A percentile compares a stretch with the other conserved stretches of the same genome.
These are phyloP conservation scores for Pythium folliculosum DNA, from an alignment of 352 stramenopile genomes.

Conservation along the genomic window DNA sequence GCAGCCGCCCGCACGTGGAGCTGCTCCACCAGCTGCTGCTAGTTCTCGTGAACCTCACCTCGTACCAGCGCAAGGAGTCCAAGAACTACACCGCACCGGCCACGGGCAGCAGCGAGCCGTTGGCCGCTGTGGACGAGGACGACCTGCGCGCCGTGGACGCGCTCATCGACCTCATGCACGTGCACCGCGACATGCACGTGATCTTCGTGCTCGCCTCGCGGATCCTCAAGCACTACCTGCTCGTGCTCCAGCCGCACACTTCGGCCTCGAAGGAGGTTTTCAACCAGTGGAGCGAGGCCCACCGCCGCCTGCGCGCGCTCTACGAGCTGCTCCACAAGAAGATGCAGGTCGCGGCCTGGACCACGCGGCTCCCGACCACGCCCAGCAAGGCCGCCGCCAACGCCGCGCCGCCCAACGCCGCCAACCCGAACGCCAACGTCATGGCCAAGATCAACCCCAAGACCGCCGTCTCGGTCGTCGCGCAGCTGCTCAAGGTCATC, in stretches of 20 bases:
- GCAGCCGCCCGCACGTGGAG: slow-evolving; percentile 94
- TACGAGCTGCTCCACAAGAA: slow-evolving; percentile 59
- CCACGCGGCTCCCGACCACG: neutral
- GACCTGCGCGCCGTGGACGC: slow-evolving; percentile 78
- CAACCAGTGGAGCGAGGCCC: slow-evolving; percentile 53
- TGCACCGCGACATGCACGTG: slow-evolving; percentile 91
- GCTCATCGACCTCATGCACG: slow-evolving; percentile 94
- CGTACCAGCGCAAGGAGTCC: slow-evolving; percentile 55
- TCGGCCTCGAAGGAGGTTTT: slow-evolving; percentile 20
- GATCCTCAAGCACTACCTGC: slow-evolving; percentile 67
- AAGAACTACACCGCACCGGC: slow-evolving; percentile 41
- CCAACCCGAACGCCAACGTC: slow-evolving; percentile 43
- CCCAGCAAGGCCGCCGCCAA: slow-evolving; percentile 17
- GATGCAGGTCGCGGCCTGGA: slow-evolving; percentile 56
- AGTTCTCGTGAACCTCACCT: slow-evolving; percentile 87
- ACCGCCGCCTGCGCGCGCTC: slow-evolving; percentile 49
- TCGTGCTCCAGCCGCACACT: slow-evolving; percentile 25
- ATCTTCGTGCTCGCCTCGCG: slow-evolving; percentile 73
- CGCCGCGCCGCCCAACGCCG: slow-evolving; percentile 17
- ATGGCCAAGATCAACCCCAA: slow-evolving; percentile 76
- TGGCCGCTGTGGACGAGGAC: slow-evolving; percentile 41
- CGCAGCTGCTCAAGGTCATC: slow-evolving; percentile 48
- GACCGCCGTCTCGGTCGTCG: slow-evolving; percentile 52
- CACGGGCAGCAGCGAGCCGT: slow-evolving; percentile 13
- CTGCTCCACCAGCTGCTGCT: slow-evolving; percentile 88